phyloP scores from a whole-genome alignment of 331 rosid species.

The Arachis monticola region DNA sequence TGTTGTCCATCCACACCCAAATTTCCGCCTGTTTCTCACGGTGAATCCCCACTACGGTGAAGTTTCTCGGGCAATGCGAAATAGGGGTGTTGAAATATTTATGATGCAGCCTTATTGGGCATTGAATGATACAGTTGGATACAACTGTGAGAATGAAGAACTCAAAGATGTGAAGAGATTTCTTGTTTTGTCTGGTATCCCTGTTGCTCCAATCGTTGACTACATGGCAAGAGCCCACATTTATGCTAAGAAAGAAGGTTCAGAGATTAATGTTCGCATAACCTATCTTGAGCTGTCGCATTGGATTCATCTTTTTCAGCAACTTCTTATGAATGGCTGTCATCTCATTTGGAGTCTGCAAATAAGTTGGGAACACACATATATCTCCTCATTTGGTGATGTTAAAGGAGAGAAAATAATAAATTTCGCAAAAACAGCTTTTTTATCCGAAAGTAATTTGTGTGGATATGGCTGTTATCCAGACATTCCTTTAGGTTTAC shows the following conservation, averaged over 20 bases:
- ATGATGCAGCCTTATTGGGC: slow-evolving; percentile 85
- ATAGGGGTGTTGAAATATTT: slow-evolving; percentile 95
- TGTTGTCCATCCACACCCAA: slow-evolving; percentile 76
- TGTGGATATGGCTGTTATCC: slow-evolving; percentile 45
- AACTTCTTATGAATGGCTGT: slow-evolving; percentile 75
- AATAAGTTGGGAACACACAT: slow-evolving; percentile 88
- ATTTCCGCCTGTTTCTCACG: slow-evolving; percentile 90
- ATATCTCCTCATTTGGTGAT: slow-evolving; percentile 77
- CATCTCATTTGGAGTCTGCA: slow-evolving; percentile 81
- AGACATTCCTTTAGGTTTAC: slow-evolving; percentile 52
- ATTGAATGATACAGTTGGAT: slow-evolving; percentile 46
- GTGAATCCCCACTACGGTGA: slow-evolving; percentile 86
- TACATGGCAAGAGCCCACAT: slow-evolving; percentile 80
- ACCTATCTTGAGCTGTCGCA: slow-evolving; percentile 84
- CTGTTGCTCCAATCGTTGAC: slow-evolving; percentile 59
- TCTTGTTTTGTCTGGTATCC: slow-evolving; percentile 70
- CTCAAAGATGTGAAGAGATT: slow-evolving; percentile 68
- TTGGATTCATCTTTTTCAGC: slow-evolving; percentile 87
- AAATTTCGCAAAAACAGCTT: slow-evolving; percentile 53
- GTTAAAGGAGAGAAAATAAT: slow-evolving; percentile 57
- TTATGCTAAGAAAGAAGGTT: slow-evolving; percentile 73
- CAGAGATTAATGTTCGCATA: slow-evolving; percentile 49
- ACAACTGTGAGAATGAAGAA: slow-evolving; percentile 47
- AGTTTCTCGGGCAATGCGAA: slow-evolving; percentile 97
- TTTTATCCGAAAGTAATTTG: slow-evolving; percentile 45